Percentiles rank a stretch among this genome's conserved stretches.
phyloP scores from a whole-genome alignment of 495 filamentous ascomycete genomes.

The Aspergillus baeticus region DNA sequence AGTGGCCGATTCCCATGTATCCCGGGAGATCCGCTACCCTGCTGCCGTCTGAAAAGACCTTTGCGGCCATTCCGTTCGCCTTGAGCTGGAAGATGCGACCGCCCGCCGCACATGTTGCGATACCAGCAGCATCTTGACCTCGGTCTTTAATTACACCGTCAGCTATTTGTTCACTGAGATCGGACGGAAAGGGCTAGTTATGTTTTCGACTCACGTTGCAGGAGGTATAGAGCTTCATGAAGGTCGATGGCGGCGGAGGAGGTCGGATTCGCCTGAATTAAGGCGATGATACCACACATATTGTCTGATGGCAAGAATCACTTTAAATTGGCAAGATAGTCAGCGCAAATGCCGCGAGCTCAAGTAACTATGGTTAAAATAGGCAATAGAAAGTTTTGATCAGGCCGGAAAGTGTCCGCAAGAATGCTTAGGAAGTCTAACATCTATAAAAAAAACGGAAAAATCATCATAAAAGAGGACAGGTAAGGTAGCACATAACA shows the following conservation, averaged over 20 bases:
- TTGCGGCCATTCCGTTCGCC: conserved; percentile 87
- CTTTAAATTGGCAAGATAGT: conserved; percentile 18
- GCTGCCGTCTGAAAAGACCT: conserved; percentile 79
- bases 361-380: conserved; percentile 9
- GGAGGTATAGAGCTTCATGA: conserved; percentile 85
- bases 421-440: conserved; percentile 49
- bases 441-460: conserved; percentile 48
- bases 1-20: conserved; percentile 85
- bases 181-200: background rate
- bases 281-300: conserved; percentile 87
- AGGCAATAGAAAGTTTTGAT: conserved; percentile 23
- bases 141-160: conserved; percentile 38
- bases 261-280: conserved; percentile 70
- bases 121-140: conserved; percentile 91
- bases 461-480: conserved; percentile 42
- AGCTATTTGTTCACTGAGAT: background rate
- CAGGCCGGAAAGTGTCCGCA: conserved; percentile 47
- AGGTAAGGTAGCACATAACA: conserved; percentile 8
- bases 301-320: conserved; percentile 18
- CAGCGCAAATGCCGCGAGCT: conserved; percentile 12
- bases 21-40: conserved; percentile 78
- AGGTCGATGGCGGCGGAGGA: conserved; percentile 73
- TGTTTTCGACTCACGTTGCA: conserved; percentile 58
- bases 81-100: conserved; percentile 89
- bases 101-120: conserved; percentile 70